Base-by-base conservation (phyloP, 2,329 filamentous ascomycete species). In the Exophiala mesophila region DNA sequence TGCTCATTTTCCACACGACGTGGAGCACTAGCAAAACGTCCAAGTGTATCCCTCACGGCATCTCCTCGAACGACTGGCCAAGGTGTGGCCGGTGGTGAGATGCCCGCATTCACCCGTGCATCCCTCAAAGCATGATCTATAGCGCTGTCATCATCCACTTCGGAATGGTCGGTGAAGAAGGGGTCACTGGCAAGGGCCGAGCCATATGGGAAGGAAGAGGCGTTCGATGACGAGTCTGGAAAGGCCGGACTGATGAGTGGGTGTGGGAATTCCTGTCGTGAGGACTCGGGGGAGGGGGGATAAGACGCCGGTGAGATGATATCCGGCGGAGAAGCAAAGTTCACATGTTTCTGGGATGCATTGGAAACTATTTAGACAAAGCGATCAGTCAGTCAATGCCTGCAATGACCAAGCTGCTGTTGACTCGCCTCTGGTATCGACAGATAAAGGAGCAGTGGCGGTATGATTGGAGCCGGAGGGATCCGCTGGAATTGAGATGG, bases 171-270 rank as follows among this genome's bases (percentile, higher is more conserved):
- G 31, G 59, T 58, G 41, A 62, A 58, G 54, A 70, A 69, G 0
- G 65, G 66, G 50, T 69, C 61, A n/a, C 46, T 49, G 5, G 43
- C 41, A 16, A 59, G 57, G 28, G 59, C 60, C 23, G 65, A 59
- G 35, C 45, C 43, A 28, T 51, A 51, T 36, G 44, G 39, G 17
- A 39, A 45, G 31, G 41, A 39, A 4, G 26, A 21, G 20, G 44
- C 36, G 10, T 40, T 17, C 12, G 38, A 20, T 5, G 26, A 21
- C 19, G 44, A 39, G 10, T 40, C 18, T 12, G 38, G 18, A 13
- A 36, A 36, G 19, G 36, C 41, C n/a, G 46, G 49, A 20, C 40
- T 50, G 3, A 39, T 33, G 32, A 43, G 42, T 4, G 42, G 21
- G 26, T 44, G 41, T 3, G 39, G 47, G 33, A 44, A 43, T n/a